Evolutionary conservation across 306 rosid genomes (phyloP).

Genomic region (Trichosanthes cucumerina): DNA sequence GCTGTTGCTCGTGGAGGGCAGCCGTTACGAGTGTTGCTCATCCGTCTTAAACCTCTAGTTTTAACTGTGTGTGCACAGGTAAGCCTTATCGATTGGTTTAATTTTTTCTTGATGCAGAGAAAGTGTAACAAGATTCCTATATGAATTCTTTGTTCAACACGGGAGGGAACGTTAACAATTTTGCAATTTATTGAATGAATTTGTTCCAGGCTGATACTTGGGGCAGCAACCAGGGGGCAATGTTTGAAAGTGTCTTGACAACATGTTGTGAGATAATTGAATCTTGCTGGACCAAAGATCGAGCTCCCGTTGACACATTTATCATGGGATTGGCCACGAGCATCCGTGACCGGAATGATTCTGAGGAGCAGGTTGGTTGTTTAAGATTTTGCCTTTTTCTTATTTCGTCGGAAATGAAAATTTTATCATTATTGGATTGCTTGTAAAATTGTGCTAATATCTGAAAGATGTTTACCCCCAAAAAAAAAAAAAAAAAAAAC

Average conservation of each 20-base stretch:
- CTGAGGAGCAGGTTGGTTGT: conserved; percentile 69
- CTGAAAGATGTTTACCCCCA: background rate
- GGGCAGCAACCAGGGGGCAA: conserved; percentile 75
- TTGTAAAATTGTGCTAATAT: background rate
- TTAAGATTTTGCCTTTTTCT: background rate
- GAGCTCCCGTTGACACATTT: conserved; percentile 92
- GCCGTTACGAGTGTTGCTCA: conserved; percentile 82
- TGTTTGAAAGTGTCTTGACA: conserved; percentile 83
- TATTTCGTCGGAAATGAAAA: background rate
- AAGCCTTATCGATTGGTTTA: conserved; percentile 14
- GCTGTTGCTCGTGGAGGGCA: conserved; percentile 86
- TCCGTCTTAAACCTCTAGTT: conserved; percentile 85
- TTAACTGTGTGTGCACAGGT: conserved; percentile 91
- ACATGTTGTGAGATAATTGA: conserved; percentile 76
- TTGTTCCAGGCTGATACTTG: conserved; percentile 69
- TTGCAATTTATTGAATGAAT: conserved; percentile 9
- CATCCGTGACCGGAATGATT: conserved; percentile 90
- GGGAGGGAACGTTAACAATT: background rate
- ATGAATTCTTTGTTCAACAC: background rate
- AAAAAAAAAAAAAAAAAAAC: too few relatives aligned
- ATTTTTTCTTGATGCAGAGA: background rate
- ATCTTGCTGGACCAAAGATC: conserved; percentile 95
- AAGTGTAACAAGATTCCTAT: background rate
- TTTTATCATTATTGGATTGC: background rate
- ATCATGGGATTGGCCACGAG: conserved; percentile 94